These are phyloP conservation scores for Periconia digitata DNA, from an alignment of 2,329 filamentous ascomycete species.

Conservation along the genomic window DNA sequence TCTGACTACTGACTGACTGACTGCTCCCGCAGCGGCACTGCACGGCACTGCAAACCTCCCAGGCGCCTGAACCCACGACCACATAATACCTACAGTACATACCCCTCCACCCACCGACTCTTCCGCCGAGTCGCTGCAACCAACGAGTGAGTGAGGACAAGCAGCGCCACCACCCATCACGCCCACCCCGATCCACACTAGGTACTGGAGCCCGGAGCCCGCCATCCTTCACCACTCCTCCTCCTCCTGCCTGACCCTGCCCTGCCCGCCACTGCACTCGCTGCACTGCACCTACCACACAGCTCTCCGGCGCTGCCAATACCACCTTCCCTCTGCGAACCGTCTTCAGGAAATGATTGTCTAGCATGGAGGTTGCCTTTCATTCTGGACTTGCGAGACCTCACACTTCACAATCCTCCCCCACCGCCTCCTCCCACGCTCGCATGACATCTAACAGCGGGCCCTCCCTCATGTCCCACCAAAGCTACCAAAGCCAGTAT, in stretches of 20 bases:
- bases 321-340: conserved; percentile 7
- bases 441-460: conserved; percentile 39
- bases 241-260: not conserved
- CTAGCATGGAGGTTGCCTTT: conserved; percentile 40
- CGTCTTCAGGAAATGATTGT: conserved; percentile 28
- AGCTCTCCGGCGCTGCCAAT: conserved; percentile 21
- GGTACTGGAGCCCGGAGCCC: not conserved
- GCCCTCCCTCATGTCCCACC: conserved; percentile 46
- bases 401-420: conserved; percentile 27
- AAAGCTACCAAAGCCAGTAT: conserved; percentile 51
- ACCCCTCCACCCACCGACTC: no score
- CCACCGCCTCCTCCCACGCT: conserved; percentile 25
- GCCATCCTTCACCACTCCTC: not conserved
- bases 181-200: no score
- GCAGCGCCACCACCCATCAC: no score
- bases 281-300: conserved; percentile 11
- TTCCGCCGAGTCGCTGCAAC: no score
- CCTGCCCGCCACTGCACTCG: not conserved
- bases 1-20: no score
- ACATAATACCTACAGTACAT: no score
- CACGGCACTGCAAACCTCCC: no score
- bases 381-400: conserved; percentile 28
- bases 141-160: no score
- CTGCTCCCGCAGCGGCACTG: no score
- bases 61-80: no score